phyloP scores from a whole-genome alignment of 2,329 filamentous ascomycete species.

The Botrytis aclada region DNA sequence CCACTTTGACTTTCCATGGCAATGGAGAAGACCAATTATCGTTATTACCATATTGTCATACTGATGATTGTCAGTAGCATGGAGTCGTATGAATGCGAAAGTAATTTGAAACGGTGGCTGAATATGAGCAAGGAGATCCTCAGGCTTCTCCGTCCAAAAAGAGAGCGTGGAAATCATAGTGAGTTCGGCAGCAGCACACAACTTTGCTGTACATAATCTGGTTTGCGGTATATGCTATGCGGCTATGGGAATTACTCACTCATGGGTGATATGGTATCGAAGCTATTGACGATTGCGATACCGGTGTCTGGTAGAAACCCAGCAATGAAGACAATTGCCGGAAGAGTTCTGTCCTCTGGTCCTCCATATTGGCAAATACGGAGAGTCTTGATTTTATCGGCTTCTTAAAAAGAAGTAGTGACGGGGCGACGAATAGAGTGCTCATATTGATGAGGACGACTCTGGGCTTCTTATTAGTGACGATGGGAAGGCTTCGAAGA shows the following conservation, averaged over 20 bases:
- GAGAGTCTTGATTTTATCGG: neutral
- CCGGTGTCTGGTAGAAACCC: neutral
- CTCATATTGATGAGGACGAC: neutral
- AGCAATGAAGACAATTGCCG: neutral
- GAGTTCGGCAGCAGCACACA: neutral
- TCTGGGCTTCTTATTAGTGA: neutral
- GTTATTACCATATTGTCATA: neutral
- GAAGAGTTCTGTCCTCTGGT: neutral
- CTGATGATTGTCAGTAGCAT: neutral
- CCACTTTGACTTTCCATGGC: neutral
- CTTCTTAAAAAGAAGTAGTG: neutral
- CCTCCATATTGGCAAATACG: neutral
- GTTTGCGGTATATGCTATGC: neutral
- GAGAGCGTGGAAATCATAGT: neutral
- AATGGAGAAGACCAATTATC: neutral
- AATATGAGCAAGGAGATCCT: neutral
- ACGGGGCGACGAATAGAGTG: no score
- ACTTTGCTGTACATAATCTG: neutral
- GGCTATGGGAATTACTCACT: neutral
- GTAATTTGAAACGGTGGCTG: neutral
- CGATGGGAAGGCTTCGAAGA: neutral
- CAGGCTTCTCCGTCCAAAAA: neutral
- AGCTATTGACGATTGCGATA: neutral
- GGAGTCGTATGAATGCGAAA: neutral
- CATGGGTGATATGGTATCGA: neutral